These are phyloP conservation scores for Nakaseomyces nivariensis DNA, from an alignment of 1,139 yeast species.

Conservation along the genomic window DNA sequence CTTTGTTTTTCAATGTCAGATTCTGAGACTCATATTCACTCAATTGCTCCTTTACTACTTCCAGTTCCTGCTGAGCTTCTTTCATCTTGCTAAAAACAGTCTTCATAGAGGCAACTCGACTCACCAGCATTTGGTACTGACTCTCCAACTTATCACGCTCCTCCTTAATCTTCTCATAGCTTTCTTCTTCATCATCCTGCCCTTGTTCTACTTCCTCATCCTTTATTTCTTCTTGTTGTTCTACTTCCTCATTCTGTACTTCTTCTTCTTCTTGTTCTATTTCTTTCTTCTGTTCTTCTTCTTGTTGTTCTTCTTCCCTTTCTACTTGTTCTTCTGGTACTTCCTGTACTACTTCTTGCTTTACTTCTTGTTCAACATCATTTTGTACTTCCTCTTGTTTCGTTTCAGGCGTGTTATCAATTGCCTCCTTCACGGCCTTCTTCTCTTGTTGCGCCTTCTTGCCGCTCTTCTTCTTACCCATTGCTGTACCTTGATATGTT, in stretches of 20 bases:
- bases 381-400: not conserved
- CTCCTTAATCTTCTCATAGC: slow-evolving; percentile 34
- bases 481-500: slow-evolving; percentile 1
- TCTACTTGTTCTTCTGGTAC: not conserved
- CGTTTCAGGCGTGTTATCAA: not conserved
- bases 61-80: slow-evolving; percentile 63
- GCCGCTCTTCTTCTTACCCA: slow-evolving; percentile 27
- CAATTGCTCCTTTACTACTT: slow-evolving; percentile 40
- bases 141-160: slow-evolving; percentile 62
- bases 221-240: not conserved
- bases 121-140: slow-evolving; percentile 66
- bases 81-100: slow-evolving; percentile 66
- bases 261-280: slow-evolving; percentile 19
- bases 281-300: not conserved
- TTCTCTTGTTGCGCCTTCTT: slow-evolving; percentile 16
- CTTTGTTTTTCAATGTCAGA: slow-evolving; percentile 27
- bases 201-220: not conserved
- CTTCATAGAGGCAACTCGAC: slow-evolving; percentile 73
- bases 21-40: slow-evolving; percentile 32
- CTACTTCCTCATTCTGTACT: slow-evolving; percentile 5
- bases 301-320: not conserved
- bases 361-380: too few relatives aligned
- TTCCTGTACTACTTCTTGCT: too few relatives aligned
- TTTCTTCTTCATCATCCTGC: slow-evolving; percentile 6
- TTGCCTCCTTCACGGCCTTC: slow-evolving; percentile 4